Evolutionary conservation across 306 rosid genomes (phyloP).

Genomic region (Castanospermum australe): DNA sequence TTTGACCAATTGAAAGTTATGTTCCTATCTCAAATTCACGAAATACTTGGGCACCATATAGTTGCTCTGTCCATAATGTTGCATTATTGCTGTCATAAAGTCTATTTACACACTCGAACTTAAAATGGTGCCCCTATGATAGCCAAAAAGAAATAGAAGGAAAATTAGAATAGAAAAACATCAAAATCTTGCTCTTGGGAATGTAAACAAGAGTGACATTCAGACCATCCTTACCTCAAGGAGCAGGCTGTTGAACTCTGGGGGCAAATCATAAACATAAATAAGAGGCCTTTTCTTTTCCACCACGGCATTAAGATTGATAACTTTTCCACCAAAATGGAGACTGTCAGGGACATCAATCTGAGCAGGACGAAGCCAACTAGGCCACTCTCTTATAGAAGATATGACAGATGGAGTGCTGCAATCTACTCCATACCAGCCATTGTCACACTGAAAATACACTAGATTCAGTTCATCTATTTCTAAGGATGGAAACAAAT

Average conservation of each 20-base stretch:
- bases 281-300: constrained; percentile 88
- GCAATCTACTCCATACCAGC: constrained; percentile 98
- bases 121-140: constrained; percentile 88
- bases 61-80: constrained; percentile 77
- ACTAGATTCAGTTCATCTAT: constrained; percentile 37
- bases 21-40: constrained; percentile 18
- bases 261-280: constrained; percentile 87
- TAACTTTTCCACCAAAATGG: constrained; percentile 36
- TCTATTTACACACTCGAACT: constrained; percentile 88
- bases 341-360: constrained; percentile 57
- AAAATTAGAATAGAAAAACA: constrained; percentile 3
- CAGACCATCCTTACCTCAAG: constrained; percentile 69
- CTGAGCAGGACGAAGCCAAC: constrained; percentile 88
- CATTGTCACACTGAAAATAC: constrained; percentile 75
- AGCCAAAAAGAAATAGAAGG: constrained; percentile 18
- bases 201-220: constrained; percentile 17
- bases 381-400: constrained; percentile 84
- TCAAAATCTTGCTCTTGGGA: constrained; percentile 24
- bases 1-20: constrained; percentile 14
- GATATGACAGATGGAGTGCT: constrained; percentile 76
- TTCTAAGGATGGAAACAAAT: no score
- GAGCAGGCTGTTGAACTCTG: constrained; percentile 84
- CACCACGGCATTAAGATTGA: constrained; percentile 58
- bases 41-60: constrained; percentile 91
- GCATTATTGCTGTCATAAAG: constrained; percentile 64